These are phyloP conservation scores for Fusarium agapanthi DNA, from an alignment of 2,329 filamentous ascomycete species.

Conservation along the genomic window DNA sequence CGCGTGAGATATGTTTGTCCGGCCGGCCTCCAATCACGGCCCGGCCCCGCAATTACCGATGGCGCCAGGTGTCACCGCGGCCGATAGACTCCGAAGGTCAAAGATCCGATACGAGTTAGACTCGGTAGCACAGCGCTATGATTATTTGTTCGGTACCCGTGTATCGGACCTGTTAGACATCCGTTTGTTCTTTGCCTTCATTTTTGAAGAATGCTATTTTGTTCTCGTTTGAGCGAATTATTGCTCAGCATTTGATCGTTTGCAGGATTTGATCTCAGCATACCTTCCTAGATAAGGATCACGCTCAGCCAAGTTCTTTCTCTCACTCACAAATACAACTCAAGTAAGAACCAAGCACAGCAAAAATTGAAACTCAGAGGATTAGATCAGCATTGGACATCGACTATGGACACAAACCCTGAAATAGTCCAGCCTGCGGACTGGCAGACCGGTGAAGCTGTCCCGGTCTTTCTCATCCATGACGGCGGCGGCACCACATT, in stretches of 20 bases:
- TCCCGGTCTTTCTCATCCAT: slow-evolving; percentile 66
- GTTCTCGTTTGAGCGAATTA: slow-evolving; percentile 29
- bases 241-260: slow-evolving; percentile 6
- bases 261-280: not conserved
- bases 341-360: not conserved
- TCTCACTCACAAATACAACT: not conserved
- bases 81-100: slow-evolving; percentile 4
- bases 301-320: not conserved
- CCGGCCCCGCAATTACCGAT: slow-evolving; percentile 12
- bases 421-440: slow-evolving; percentile 48
- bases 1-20: not conserved
- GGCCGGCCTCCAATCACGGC: slow-evolving; percentile 4
- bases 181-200: not conserved
- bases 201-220: not conserved
- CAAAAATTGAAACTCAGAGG: not conserved
- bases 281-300: not conserved
- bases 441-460: slow-evolving; percentile 41
- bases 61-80: slow-evolving; percentile 6
- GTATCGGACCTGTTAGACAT: not conserved
- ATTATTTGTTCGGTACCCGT: not conserved
- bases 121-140: not conserved
- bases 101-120: not conserved
- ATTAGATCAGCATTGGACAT: not conserved
- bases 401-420: slow-evolving; percentile 42
- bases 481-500: slow-evolving; percentile 70